phyloP scores from a whole-genome alignment of 768 basidiomycete genomes.

The Megacollybia marginata region DNA sequence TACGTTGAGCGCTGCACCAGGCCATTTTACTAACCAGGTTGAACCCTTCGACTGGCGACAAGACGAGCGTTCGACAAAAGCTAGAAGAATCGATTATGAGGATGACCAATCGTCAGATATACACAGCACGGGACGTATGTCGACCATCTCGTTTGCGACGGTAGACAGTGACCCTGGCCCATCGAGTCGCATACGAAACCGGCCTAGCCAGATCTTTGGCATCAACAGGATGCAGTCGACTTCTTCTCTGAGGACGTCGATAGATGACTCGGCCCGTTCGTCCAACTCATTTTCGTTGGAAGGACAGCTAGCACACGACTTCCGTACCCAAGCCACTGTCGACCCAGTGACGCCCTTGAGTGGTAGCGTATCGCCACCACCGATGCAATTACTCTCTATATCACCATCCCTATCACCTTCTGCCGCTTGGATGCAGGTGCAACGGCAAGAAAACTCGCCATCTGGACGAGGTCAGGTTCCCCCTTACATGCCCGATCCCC shows the following conservation, averaged over 20 bases:
- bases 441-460: constrained; percentile 28
- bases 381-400: constrained; percentile 66
- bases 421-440: constrained; percentile 47
- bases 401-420: constrained; percentile 37
- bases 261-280: constrained; percentile 70
- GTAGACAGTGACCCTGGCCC: constrained; percentile 87
- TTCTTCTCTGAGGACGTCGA: constrained; percentile 67
- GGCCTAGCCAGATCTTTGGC: constrained; percentile 47
- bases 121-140: constrained; percentile 66
- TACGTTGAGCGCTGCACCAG: constrained; percentile 56
- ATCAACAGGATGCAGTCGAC: constrained; percentile 73
- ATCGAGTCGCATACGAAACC: constrained; percentile 45
- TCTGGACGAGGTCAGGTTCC: constrained; percentile 30
- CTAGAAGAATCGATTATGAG: constrained; percentile 75
- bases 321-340: constrained; percentile 62
- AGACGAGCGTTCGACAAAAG: constrained; percentile 66
- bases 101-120: constrained; percentile 88
- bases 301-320: constrained; percentile 69
- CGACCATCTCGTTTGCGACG: constrained; percentile 73
- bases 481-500: constrained; percentile 26
- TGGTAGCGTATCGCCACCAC: constrained; percentile 68
- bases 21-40: constrained; percentile 35
- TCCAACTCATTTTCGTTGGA: constrained; percentile 77
- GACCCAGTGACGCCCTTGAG: constrained; percentile 49
- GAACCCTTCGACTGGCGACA: constrained; percentile 42